Evolutionary conservation across 139 green algal genomes (phyloP).

Genomic region (Raphidocelis subcapitata): DNA sequence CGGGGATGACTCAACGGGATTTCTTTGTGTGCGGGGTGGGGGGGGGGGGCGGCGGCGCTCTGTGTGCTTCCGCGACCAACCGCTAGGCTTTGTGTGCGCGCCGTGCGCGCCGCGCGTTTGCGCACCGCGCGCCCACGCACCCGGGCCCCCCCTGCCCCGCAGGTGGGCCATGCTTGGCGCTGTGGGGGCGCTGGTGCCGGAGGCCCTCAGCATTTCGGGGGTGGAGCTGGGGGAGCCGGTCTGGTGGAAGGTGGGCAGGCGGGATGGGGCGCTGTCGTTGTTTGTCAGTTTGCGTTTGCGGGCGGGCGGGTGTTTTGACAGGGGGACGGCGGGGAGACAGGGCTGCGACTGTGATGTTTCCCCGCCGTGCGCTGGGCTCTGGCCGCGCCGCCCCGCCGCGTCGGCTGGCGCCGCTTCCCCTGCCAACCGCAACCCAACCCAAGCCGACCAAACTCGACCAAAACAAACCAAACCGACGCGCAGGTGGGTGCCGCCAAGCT

Average conservation of each 20-base stretch:
- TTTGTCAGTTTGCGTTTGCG: background rate
- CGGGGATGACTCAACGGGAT: background rate
- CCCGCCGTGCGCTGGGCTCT: too few relatives aligned
- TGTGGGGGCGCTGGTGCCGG: conserved; percentile 53
- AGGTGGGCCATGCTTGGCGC: conserved; percentile 71
- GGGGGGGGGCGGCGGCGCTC: too few relatives aligned
- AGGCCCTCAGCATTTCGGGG: conserved; percentile 33
- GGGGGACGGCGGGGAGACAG: background rate
- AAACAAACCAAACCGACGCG: background rate
- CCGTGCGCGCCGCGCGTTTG: background rate
- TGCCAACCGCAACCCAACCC: too few relatives aligned
- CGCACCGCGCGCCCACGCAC: background rate
- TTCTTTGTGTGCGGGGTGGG: too few relatives aligned
- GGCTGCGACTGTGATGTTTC: background rate
- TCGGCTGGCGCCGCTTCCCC: too few relatives aligned
- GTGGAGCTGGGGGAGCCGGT: conserved; percentile 36
- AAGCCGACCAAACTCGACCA: too few relatives aligned
- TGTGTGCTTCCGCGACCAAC: too few relatives aligned
- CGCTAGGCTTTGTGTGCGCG: too few relatives aligned
- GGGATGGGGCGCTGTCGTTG: conserved; percentile 3
- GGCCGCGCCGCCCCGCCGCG: too few relatives aligned
- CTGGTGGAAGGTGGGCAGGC: conserved; percentile 32
- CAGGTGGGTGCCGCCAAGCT: conserved; percentile 61
- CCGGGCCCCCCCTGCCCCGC: background rate
- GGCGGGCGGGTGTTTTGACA: background rate